Evolutionary conservation across 2,329 filamentous ascomycete species (phyloP).

Genomic region (Colletotrichum coccodes): DNA sequence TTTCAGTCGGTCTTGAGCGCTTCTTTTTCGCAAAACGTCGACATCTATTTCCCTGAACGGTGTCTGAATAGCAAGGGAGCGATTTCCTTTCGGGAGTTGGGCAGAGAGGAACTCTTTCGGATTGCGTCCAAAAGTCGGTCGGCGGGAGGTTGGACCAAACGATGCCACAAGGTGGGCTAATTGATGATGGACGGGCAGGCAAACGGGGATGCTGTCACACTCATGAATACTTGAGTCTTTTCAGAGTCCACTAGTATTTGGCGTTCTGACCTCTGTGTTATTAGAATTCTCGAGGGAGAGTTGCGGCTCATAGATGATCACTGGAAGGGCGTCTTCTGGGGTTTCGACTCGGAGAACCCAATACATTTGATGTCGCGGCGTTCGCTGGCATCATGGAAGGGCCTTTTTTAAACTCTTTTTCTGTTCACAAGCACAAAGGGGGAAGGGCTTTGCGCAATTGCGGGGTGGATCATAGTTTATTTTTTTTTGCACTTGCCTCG

Average conservation of each 20-base stretch:
- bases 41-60: not conserved
- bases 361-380: not conserved
- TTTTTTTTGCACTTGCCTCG: not conserved
- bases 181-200: conserved; percentile 18
- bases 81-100: conserved; percentile 28
- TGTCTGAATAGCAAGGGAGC: conserved; percentile 25
- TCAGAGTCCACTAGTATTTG: not conserved
- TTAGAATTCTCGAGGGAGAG: conserved; percentile 13
- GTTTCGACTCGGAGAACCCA: not conserved
- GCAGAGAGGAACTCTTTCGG: conserved; percentile 1
- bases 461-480: not conserved
- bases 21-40: not conserved
- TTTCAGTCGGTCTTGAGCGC: not conserved
- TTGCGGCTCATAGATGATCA: conserved; percentile 26
- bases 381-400: not conserved
- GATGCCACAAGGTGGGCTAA: not conserved
- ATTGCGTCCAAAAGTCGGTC: not conserved
- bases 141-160: not conserved
- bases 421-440: not conserved
- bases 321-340: conserved; percentile 12
- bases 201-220: not conserved
- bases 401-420: not conserved
- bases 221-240: not conserved
- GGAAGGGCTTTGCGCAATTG: not conserved
- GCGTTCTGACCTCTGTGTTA: conserved; percentile 32